phyloP scores from a whole-genome alignment of 768 basidiomycete genomes.

The Hericium coralloides region DNA sequence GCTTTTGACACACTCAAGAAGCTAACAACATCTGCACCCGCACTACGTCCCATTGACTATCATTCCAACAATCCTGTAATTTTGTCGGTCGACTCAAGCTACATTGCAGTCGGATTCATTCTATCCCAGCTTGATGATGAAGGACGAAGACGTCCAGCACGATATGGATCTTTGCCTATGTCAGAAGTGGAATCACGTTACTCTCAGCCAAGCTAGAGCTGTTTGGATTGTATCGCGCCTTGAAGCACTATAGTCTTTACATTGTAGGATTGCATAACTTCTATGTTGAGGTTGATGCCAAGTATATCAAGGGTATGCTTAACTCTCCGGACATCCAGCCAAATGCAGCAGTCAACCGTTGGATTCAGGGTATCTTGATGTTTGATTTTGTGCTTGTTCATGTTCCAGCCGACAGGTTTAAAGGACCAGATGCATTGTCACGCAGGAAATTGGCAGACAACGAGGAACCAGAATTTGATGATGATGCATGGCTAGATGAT shows the following conservation, averaged over 20 bases:
- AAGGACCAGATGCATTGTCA: slow-evolving; percentile 24
- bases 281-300: slow-evolving; percentile 28
- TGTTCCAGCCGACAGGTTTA: slow-evolving; percentile 19
- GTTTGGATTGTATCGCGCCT: slow-evolving; percentile 17
- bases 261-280: slow-evolving; percentile 20
- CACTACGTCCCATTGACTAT: slow-evolving; percentile 10
- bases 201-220: slow-evolving; percentile 20
- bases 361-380: slow-evolving; percentile 31
- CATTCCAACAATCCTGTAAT: slow-evolving; percentile 9
- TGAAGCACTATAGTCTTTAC: slow-evolving; percentile 9
- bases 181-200: slow-evolving; percentile 21
- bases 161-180: slow-evolving; percentile 31
- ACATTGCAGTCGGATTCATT: slow-evolving; percentile 18
- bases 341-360: slow-evolving; percentile 29
- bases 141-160: slow-evolving; percentile 16
- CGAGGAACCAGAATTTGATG: background rate
- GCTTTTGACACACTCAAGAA: background rate
- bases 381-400: slow-evolving; percentile 30
- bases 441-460: background rate
- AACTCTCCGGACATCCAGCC: slow-evolving; percentile 30
- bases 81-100: slow-evolving; percentile 20
- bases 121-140: slow-evolving; percentile 19
- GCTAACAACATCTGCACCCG: background rate
- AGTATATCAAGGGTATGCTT: slow-evolving; percentile 32
- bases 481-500: no score